phyloP scores from a whole-genome alignment of 257 asterid species.

The Nicotiana benthamiana region DNA sequence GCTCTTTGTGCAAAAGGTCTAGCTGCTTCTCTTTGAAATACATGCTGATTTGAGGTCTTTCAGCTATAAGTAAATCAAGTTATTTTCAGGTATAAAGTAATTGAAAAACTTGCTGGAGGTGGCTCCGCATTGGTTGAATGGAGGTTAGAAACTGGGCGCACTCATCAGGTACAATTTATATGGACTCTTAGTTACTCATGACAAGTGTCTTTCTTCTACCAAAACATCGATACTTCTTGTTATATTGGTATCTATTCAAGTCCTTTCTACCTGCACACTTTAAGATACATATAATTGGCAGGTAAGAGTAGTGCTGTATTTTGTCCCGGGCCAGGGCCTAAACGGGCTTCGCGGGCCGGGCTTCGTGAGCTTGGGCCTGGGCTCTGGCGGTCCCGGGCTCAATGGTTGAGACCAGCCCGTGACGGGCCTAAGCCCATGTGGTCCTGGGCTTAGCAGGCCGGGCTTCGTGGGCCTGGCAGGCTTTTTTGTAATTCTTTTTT shows the following conservation, averaged over 20 bases:
- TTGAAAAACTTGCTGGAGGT: slow-evolving; percentile 82
- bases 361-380: too few species aligned
- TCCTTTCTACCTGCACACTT: background rate
- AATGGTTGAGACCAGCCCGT: too few species aligned
- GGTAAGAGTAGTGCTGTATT: too few species aligned
- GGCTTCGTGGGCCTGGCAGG: too few species aligned
- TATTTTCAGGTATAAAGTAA: slow-evolving; percentile 64
- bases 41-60: background rate
- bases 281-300: background rate
- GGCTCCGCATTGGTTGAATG: slow-evolving; percentile 89
- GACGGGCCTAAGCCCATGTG: too few species aligned
- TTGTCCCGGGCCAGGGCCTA: too few species aligned
- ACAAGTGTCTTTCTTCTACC: background rate
- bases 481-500: too few species aligned
- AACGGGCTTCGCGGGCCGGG: too few species aligned
- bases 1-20: background rate
- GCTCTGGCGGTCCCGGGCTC: too few species aligned
- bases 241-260: background rate
- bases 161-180: slow-evolving; percentile 67
- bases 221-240: background rate
- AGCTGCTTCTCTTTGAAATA: background rate
- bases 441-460: too few species aligned
- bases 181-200: background rate
- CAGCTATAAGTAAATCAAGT: background rate
- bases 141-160: slow-evolving; percentile 96